Conservation (phyloP, 1,139 yeast species). For the Martiniozyma asiatica region DNA sequence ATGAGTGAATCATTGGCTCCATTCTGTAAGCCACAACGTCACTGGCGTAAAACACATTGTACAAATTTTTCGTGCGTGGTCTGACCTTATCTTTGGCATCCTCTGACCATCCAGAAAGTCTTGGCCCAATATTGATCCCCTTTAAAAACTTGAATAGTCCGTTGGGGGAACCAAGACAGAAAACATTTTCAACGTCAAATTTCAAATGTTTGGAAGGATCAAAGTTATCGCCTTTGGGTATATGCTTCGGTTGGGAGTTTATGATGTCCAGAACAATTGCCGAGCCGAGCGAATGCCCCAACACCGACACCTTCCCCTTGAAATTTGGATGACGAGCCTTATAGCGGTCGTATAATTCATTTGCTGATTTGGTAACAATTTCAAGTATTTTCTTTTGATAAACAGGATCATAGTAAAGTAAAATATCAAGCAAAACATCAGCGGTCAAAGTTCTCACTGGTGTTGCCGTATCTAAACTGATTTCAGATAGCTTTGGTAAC, state of each 20-base stretch:
- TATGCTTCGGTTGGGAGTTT: constrained; percentile 38
- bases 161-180: constrained; percentile 81
- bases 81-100: constrained; percentile 12
- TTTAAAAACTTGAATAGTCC: constrained; percentile 73
- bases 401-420: constrained; percentile 71
- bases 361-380: constrained; percentile 61
- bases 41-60: constrained; percentile 75
- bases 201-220: constrained; percentile 30
- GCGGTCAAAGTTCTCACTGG: constrained; percentile 70
- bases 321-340: constrained; percentile 59
- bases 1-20: constrained; percentile 62
- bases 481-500: constrained; percentile 56
- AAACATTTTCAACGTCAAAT: constrained; percentile 65
- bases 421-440: constrained; percentile 76
- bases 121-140: constrained; percentile 39
- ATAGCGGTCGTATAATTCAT: constrained; percentile 51
- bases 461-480: constrained; percentile 72
- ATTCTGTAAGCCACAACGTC: constrained; percentile 83
- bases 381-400: constrained; percentile 52
- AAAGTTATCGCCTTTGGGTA: constrained; percentile 17
- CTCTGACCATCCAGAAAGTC: constrained; percentile 19
- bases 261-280: constrained; percentile 73
- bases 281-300: constrained; percentile 91
- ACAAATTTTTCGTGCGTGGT: constrained; percentile 50
- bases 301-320: constrained; percentile 64